Evolutionary conservation across 768 basidiomycete genomes (phyloP).

Genomic region (Russula compacta): DNA sequence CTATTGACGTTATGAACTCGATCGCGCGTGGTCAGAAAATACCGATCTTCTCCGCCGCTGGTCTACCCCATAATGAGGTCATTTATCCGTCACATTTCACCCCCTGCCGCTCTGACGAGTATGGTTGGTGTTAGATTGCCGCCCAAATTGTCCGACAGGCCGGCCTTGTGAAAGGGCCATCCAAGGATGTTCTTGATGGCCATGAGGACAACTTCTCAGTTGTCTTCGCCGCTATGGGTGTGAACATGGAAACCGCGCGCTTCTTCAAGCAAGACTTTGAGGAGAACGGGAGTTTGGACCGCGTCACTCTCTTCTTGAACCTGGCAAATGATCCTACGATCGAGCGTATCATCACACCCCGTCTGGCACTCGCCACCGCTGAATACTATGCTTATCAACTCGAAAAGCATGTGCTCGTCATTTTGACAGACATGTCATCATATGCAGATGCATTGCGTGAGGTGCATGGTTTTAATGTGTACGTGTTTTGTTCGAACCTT

Average conservation of each 20-base stretch:
- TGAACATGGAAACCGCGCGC: slow-evolving; percentile 99
- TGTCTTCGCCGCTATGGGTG: slow-evolving; percentile 99
- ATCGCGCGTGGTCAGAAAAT: slow-evolving; percentile 99
- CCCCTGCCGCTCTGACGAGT: slow-evolving; percentile 4
- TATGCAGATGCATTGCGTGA: slow-evolving; percentile 96
- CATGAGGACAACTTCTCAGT: slow-evolving; percentile 99
- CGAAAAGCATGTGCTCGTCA: slow-evolving; percentile 98
- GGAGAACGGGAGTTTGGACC: slow-evolving; percentile 94
- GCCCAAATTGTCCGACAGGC: slow-evolving; percentile 99
- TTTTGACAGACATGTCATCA: slow-evolving; percentile 98
- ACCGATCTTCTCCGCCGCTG: slow-evolving; percentile 98
- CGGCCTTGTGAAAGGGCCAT: slow-evolving; percentile 91
- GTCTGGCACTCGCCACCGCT: slow-evolving; percentile 94
- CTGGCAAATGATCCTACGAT: slow-evolving; percentile 98
- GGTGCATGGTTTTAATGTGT: slow-evolving; percentile 37
- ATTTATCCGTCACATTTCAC: slow-evolving; percentile 22
- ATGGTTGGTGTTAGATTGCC: slow-evolving; percentile 60
- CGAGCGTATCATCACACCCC: slow-evolving; percentile 98
- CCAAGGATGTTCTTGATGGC: slow-evolving; percentile 95
- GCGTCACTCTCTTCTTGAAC: slow-evolving; percentile 97
- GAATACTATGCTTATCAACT: slow-evolving; percentile 99
- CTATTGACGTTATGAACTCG: slow-evolving; percentile 96
- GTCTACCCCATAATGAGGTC: slow-evolving; percentile 98
- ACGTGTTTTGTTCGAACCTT: slow-evolving; percentile 2
- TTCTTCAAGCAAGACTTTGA: slow-evolving; percentile 99